Percentiles rank a stretch among this genome's conserved stretches.
Conservation (phyloP, 2,329 filamentous ascomycete species). For the Trichocomaceae sp. region DNA sequence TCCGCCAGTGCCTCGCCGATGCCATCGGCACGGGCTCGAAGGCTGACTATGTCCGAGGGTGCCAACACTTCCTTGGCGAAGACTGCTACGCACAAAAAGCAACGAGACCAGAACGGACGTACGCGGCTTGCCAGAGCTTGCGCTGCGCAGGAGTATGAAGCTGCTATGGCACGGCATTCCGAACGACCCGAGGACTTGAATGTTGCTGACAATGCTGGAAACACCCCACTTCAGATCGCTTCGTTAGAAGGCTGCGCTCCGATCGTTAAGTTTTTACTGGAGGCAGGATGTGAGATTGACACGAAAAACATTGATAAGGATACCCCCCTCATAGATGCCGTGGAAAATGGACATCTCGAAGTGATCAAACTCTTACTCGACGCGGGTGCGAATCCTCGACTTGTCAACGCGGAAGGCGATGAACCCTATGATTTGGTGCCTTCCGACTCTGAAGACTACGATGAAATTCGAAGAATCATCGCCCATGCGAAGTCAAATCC, state of each 20-base stretch:
- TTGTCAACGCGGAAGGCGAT: constrained; percentile 85
- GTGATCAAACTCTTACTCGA: constrained; percentile 79
- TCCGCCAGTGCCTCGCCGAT: constrained; percentile 40
- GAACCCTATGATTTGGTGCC: constrained; percentile 81
- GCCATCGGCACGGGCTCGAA: constrained; percentile 36
- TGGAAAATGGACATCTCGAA: constrained; percentile 87
- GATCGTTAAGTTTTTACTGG: constrained; percentile 80
- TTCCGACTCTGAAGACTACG: constrained; percentile 67
- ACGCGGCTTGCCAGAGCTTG: constrained; percentile 87
- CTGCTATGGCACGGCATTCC: constrained; percentile 64
- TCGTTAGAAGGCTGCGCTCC: constrained; percentile 78
- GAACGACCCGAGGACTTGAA: constrained; percentile 85
- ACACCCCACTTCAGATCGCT: constrained; percentile 90
- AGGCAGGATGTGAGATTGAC: constrained; percentile 77
- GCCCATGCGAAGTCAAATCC: constrained; percentile 55
- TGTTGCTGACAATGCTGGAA: constrained; percentile 87
- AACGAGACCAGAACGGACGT: constrained; percentile 85
- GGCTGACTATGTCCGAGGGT: constrained; percentile 31
- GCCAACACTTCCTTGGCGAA: constrained; percentile 59
- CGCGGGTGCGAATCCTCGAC: constrained; percentile 83
- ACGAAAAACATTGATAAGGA: constrained; percentile 75
- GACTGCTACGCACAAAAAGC: constrained; percentile 66
- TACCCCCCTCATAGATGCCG: constrained; percentile 89
- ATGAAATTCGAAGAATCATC: constrained; percentile 66
- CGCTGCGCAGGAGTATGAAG: constrained; percentile 74